Conservation (phyloP, 106 monocot species). For the Vanilla planifolia region DNA sequence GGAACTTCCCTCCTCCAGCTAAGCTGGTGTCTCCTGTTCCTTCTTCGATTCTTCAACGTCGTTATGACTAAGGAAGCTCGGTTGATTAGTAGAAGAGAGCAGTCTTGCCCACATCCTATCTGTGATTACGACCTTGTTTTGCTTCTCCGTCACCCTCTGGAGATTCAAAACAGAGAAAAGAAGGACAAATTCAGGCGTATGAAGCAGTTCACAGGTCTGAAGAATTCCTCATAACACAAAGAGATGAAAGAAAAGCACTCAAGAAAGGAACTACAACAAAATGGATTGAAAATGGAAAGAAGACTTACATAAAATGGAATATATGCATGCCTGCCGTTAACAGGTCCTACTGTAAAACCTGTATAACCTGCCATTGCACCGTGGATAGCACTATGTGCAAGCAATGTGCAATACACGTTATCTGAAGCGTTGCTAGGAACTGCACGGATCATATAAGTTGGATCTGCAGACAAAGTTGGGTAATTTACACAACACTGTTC, state of each 20-base stretch:
- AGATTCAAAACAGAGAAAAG: background rate
- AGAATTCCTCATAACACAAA: too few relatives aligned
- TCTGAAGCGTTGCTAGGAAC: constrained; percentile 89
- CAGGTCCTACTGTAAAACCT: constrained; percentile 81
- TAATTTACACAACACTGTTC: too few relatives aligned
- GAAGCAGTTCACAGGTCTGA: too few relatives aligned
- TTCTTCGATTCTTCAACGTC: constrained; percentile 25
- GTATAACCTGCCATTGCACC: constrained; percentile 96
- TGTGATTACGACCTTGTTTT: constrained; percentile 62
- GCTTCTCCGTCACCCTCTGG: constrained; percentile 53
- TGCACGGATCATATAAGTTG: constrained; percentile 96
- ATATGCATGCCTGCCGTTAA: constrained; percentile 91
- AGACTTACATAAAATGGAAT: constrained; percentile 81
- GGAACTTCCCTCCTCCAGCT: constrained; percentile 13
- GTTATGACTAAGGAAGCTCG: constrained; percentile 41
- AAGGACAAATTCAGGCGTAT: background rate
- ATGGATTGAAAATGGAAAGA: background rate
- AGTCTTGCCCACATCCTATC: constrained; percentile 79
- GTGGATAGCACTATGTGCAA: constrained; percentile 89
- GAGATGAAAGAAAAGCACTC: too few relatives aligned
- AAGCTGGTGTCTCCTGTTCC: constrained; percentile 6
- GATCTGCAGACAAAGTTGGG: constrained; percentile 38
- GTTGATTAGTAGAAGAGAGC: constrained; percentile 65
- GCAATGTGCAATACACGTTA: constrained; percentile 86
- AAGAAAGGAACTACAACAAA: background rate